Evolutionary conservation across 345 rosid species (phyloP), one percentile per base, ranked within the genome.

Genomic region (Gossypium thurberi): DNA sequence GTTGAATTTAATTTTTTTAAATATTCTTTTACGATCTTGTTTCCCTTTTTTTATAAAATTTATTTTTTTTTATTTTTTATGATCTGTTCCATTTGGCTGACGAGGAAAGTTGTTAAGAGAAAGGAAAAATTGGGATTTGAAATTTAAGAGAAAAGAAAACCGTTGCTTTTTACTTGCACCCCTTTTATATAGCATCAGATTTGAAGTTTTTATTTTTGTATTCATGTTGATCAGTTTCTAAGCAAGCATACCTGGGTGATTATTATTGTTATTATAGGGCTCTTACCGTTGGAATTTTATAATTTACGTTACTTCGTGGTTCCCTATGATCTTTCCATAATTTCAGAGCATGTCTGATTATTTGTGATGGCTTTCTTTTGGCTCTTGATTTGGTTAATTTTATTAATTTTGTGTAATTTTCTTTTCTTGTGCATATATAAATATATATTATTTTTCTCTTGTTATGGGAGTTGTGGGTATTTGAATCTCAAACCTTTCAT

Each of bases 41-140:
- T 66, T 9, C 25, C 11, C 37, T 44, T n/a, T 64, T 5, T 40
- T 33, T 33, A 33, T 78, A 60, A 15, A 11, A 10, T 80, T 78
- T 66, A 18, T 69, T 0, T 69, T 42, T 15, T 23, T 37, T 7
- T 71, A 23, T 20, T 23, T 10, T 20, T 21, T 55, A 55, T 55
- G 63, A 25, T 69, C 42, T 51, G 42, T 17, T 63, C 18, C 63
- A 74, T 76, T 73, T 69, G 69, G 75, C 48, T 75, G 76, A 42
- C 51, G 72, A 69, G 73, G 20, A 65, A 70, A 69, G 17, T 48
- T 51, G 25, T 11, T 46, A 25, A 8, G 26, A 12, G 21, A 46
- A 60, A 62, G 47, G 23, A 18, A 21, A 33, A 40, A 50, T 57
- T 69, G 42, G 33, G 64, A 62, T 53, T 70, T n/a, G 17, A 14